phyloP scores from a whole-genome alignment of 2,329 filamentous ascomycete species.

The Septoria linicola region DNA sequence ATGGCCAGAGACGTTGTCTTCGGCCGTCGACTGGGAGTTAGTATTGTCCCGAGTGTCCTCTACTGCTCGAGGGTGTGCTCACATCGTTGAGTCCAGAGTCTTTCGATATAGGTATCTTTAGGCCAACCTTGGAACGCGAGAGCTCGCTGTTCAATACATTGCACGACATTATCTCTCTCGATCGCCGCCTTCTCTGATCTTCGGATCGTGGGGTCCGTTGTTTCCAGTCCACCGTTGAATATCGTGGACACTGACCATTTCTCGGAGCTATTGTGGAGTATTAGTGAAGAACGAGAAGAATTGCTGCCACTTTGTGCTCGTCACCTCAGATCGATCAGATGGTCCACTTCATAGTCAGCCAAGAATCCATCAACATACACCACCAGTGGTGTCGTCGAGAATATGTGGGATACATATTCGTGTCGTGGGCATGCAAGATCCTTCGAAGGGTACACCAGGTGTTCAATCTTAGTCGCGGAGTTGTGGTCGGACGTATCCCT shows the following conservation, averaged over 20 bases:
- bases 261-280: slow-evolving; percentile 34
- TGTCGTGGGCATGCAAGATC: slow-evolving; percentile 43
- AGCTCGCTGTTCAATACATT: slow-evolving; percentile 60
- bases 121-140: slow-evolving; percentile 61
- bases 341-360: slow-evolving; percentile 19
- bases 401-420: slow-evolving; percentile 48
- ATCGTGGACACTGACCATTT: slow-evolving; percentile 57
- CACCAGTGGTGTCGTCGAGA: slow-evolving; percentile 55
- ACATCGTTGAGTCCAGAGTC: slow-evolving; percentile 61
- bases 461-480: slow-evolving; percentile 37
- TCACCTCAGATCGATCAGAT: slow-evolving; percentile 52
- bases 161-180: slow-evolving; percentile 50
- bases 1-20: slow-evolving; percentile 57
- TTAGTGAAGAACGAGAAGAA: too few species aligned
- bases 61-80: too few species aligned
- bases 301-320: too few species aligned
- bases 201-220: slow-evolving; percentile 49
- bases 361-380: slow-evolving; percentile 51
- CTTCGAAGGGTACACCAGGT: slow-evolving; percentile 43
- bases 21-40: too few species aligned
- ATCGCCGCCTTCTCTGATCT: slow-evolving; percentile 55
- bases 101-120: slow-evolving; percentile 58
- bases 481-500: background rate
- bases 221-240: slow-evolving; percentile 50
- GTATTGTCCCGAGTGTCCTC: too few species aligned